These are phyloP conservation scores for Dothistroma septosporum DNA, from an alignment of 2,329 filamentous ascomycete genomes.

Conservation along the genomic window DNA sequence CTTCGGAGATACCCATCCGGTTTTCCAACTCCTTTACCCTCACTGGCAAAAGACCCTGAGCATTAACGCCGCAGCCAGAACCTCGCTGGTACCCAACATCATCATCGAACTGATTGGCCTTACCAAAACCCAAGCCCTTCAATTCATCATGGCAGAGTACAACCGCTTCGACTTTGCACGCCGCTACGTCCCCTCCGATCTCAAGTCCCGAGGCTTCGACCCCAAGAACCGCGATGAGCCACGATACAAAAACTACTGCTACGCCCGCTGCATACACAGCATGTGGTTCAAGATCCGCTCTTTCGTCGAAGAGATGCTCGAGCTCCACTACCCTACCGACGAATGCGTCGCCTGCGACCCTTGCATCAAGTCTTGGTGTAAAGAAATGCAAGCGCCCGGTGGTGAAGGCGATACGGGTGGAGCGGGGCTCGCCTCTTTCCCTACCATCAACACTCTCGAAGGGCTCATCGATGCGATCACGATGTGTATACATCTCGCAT, in stretches of 20 bases:
- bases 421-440: slow-evolving; percentile 43
- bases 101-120: slow-evolving; percentile 45
- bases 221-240: slow-evolving; percentile 26
- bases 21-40: slow-evolving; percentile 44
- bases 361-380: slow-evolving; percentile 40
- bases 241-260: slow-evolving; percentile 49
- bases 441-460: slow-evolving; percentile 41
- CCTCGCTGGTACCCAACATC: slow-evolving; percentile 44
- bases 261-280: slow-evolving; percentile 44
- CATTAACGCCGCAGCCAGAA: slow-evolving; percentile 47
- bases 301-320: slow-evolving; percentile 37
- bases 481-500: slow-evolving; percentile 53
- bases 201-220: slow-evolving; percentile 44
- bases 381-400: slow-evolving; percentile 36
- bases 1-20: slow-evolving; percentile 47
- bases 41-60: slow-evolving; percentile 52
- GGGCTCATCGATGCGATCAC: slow-evolving; percentile 45
- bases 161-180: slow-evolving; percentile 44
- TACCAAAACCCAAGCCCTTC: slow-evolving; percentile 36
- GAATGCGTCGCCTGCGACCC: slow-evolving; percentile 22
- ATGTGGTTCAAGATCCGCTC: slow-evolving; percentile 45
- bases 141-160: slow-evolving; percentile 41
- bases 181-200: slow-evolving; percentile 47
- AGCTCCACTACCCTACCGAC: slow-evolving; percentile 19
- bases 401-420: slow-evolving; percentile 25